Evolutionary conservation across 2,329 filamentous ascomycete genomes (phyloP), one percentile per base, ranked within the genome.

Genomic region (Fonsecaea nubica): DNA sequence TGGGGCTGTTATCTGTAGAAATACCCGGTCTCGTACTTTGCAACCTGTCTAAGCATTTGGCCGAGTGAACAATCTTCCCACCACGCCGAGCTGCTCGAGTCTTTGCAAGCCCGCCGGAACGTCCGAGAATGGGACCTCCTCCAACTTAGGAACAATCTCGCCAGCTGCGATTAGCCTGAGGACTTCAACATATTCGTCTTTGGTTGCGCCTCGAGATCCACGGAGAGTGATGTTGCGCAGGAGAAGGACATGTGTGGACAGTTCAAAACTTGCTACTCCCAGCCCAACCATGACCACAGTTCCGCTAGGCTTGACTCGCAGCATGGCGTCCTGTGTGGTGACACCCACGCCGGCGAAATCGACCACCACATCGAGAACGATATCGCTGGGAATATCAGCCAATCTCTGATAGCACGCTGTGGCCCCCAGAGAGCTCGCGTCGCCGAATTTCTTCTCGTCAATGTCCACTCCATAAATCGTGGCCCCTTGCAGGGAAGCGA

Each of bases 391-490:
- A 9, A 45, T 12, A 7, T 58, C 56, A 25, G 32, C 45, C 18
- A 15, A 45, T 15, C 30, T 58, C 30, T 30, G 30, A 30, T 58
- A 21, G 30, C 56, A 58, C 15, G 15, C 56, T 18, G 45, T 58
- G 7, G 56, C 56, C 30, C 56, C 56, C 18, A 36, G 36, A 45
- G 42, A 18, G 15, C 15, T 3, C 13, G 56, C 56, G 7, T 36
- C 33, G 42, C 36, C 10, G 18, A 58, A 58, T 36, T 58, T 58
- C 3, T 18, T 6, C 21, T 58, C 12, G 21, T 58, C 45, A 13
- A 58, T 58, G 36, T 58, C 56, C 36, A 58, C 42, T 3, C 56
- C 56, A 18, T 58, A 58, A 1, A 58, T 36, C 36, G 56, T 58
- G 18, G 15, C 13, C 30, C 56, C 56, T 36, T 58, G 56, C 15